phyloP scores from a whole-genome alignment of 2,329 filamentous ascomycete species.

The Aspergillus latus region DNA sequence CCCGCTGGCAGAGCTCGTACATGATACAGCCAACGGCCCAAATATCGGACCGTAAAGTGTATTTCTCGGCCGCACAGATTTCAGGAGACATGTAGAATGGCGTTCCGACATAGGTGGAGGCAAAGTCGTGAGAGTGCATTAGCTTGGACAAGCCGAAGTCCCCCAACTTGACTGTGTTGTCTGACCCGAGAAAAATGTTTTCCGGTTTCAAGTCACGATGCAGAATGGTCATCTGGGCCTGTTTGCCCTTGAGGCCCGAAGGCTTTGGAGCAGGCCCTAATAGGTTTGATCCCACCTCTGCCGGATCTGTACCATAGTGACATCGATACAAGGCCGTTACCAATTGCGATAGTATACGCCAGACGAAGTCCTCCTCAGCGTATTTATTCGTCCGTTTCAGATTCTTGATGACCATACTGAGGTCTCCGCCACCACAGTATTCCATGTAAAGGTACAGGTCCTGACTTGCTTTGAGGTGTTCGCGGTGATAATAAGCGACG shows the following conservation, averaged over 20 bases:
- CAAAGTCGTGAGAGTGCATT: conserved; percentile 94
- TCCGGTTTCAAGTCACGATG: conserved; percentile 92
- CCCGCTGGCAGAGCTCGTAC: conserved; percentile 89
- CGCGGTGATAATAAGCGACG: conserved; percentile 94
- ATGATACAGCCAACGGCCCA: conserved; percentile 98
- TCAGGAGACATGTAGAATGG: conserved; percentile 99
- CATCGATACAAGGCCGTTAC: conserved; percentile 91
- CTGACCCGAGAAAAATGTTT: conserved; percentile 89
- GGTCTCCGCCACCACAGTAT: conserved; percentile 95
- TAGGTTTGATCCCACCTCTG: conserved; percentile 71
- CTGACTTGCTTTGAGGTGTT: conserved; percentile 88
- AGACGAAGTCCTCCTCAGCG: conserved; percentile 93
- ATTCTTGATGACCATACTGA: conserved; percentile 86
- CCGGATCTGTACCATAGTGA: conserved; percentile 89
- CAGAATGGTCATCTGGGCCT: conserved; percentile 72
- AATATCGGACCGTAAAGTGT: conserved; percentile 94
- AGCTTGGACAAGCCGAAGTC: conserved; percentile 98
- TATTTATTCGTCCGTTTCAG: conserved; percentile 76
- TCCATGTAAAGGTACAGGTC: conserved; percentile 99
- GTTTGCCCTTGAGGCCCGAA: conserved; percentile 55
- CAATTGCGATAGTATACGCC: conserved; percentile 92
- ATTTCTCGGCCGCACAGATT: conserved; percentile 91
- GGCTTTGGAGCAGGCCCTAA: conserved; percentile 66
- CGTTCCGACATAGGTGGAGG: conserved; percentile 95
- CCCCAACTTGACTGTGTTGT: conserved; percentile 95